phyloP scores from a whole-genome alignment of 305 asterid species.

The Plantago rigida region DNA sequence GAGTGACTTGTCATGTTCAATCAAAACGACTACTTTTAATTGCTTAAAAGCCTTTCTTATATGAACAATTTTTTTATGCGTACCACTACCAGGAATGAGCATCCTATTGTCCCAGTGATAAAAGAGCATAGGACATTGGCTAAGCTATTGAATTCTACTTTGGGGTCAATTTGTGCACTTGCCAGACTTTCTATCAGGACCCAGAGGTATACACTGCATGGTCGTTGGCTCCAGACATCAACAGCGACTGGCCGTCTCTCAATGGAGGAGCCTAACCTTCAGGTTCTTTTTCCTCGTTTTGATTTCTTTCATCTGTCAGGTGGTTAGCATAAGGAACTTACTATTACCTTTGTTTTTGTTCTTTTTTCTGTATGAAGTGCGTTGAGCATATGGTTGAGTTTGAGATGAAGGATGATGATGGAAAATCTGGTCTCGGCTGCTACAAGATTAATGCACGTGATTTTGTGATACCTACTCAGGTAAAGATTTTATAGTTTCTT shows the following conservation, averaged over 20 bases:
- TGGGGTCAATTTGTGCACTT: slow-evolving; percentile 85
- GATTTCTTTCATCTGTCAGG: slow-evolving; percentile 1
- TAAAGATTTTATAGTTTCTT: slow-evolving; percentile 29
- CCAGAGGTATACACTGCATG: slow-evolving; percentile 82
- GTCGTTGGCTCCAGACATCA: slow-evolving; percentile 98
- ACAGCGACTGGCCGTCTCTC: slow-evolving; percentile 96
- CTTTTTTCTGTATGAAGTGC: slow-evolving; percentile 41
- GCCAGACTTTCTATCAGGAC: slow-evolving; percentile 76
- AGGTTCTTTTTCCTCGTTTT: slow-evolving; percentile 41
- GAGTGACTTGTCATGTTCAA: slow-evolving; percentile 7
- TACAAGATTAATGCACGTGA: slow-evolving; percentile 79
- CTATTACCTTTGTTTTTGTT: slow-evolving; percentile 6
- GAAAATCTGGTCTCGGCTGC: slow-evolving; percentile 33
- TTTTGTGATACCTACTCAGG: slow-evolving; percentile 83
- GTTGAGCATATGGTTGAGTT: slow-evolving; percentile 90
- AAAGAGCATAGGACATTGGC: slow-evolving; percentile 86
- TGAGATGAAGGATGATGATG: slow-evolving; percentile 46
- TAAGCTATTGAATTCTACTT: slow-evolving; percentile 79
- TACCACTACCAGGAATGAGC: slow-evolving; percentile 60
- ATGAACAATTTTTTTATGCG: no score
- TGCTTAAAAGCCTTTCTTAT: slow-evolving; percentile 20
- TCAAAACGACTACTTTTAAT: not conserved
- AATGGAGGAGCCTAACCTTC: slow-evolving; percentile 98
- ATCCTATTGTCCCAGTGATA: slow-evolving; percentile 77
- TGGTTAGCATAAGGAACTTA: slow-evolving; percentile 19